Percentiles rank a stretch among this genome's conserved stretches.
phyloP scores from a whole-genome alignment of 2,329 filamentous ascomycete species.

The Colletotrichum tropicicola region DNA sequence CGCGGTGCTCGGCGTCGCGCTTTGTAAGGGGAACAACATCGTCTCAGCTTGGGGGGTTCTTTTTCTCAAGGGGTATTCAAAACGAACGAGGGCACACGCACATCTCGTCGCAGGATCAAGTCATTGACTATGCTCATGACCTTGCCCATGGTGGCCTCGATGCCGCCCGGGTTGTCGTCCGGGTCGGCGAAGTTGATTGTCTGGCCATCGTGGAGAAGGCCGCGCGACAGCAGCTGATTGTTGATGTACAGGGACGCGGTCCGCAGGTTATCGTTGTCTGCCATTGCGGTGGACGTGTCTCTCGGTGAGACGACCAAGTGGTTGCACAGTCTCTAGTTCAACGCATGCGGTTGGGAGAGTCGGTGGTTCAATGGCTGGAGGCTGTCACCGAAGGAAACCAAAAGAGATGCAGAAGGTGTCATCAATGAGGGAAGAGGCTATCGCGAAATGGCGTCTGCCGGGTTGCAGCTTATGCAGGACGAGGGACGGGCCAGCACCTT shows the following conservation, averaged over 20 bases:
- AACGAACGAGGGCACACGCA: constrained; percentile 53
- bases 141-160: constrained; percentile 77
- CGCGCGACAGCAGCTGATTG: constrained; percentile 74
- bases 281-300: constrained; percentile 48
- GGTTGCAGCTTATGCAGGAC: constrained; percentile 25
- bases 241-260: constrained; percentile 78
- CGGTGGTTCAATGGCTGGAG: not conserved
- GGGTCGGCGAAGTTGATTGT: constrained; percentile 85
- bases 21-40: constrained; percentile 45
- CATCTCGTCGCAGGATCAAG: constrained; percentile 87
- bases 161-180: constrained; percentile 67
- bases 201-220: constrained; percentile 73
- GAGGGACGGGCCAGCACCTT: constrained; percentile 24
- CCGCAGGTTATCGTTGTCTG: constrained; percentile 68
- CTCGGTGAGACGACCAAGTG: constrained; percentile 2
- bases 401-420: not conserved
- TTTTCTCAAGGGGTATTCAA: not conserved
- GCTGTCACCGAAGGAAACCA: constrained; percentile 7
- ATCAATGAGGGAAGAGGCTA: not conserved
- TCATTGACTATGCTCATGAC: constrained; percentile 96
- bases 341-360: constrained; percentile 6
- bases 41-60: constrained; percentile 9
- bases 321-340: not conserved
- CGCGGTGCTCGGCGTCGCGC: constrained; percentile 90
- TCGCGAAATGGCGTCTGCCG: not conserved